Evolutionary conservation across 192 early-diverging fungal genomes (phyloP), one percentile per base, ranked within the genome.

Genomic region (Backusella tarrabulga): DNA sequence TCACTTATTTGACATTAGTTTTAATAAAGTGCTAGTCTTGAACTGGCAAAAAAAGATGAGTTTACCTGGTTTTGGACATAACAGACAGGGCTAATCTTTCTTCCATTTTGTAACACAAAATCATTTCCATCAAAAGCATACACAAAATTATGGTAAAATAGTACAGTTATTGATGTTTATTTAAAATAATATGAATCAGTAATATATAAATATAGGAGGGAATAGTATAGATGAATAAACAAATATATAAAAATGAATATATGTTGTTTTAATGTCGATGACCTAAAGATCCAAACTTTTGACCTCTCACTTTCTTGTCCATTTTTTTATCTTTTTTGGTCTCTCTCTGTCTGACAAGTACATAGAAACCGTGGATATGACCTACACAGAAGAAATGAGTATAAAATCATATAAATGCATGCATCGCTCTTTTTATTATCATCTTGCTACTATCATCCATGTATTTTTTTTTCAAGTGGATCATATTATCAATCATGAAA

Each of bases 361-460:
- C 67, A 29, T 81, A 81, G 67, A 81, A 81, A 29, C 72, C 80
- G 14, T 81, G 80, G 29, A 81, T 72, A 67, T 81, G 80, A 34
- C 77, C 77, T 44, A 71, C 23, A 78, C 5, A 38, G 3, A 17
- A 23, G 2, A 35, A 34, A 54, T 17, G 72, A 56, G 34, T 66
- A 50, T n/a, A 50, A 19, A 50, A 54, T 36, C 19, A 50, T 50
- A 50, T 1, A 50, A 19, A 50, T 50, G 6, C 17, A 50, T 50
- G 14, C 1, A 21, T 34, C 1, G 0, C 26, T 73, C 3, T 29
- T 4, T 29, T 5, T 72, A 8, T 42, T 19, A 26, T n/a, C 26
- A 66, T 29, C 12, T 29, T 26, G 23, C 12, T 34, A 50, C 17
- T n/a, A 50, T 50, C 46, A 15, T 50, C 6, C 19, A 19, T n/a